Conservation (phyloP, 768 basidiomycete genomes). For the Leccinum broughii region DNA sequence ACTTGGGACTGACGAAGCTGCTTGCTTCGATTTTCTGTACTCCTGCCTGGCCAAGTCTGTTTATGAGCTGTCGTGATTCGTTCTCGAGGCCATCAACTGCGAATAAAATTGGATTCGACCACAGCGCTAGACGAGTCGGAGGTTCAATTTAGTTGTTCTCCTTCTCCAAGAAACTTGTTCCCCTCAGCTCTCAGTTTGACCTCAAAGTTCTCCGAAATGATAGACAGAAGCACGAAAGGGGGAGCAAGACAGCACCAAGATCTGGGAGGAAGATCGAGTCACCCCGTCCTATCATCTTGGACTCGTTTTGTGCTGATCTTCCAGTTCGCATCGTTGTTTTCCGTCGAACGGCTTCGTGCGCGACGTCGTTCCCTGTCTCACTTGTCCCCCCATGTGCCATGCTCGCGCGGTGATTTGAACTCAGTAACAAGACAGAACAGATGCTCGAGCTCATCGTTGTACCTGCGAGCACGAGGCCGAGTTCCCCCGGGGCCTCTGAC, state of each 20-base stretch:
- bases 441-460: slow-evolving; percentile 66
- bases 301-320: slow-evolving; percentile 12
- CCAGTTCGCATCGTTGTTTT: slow-evolving; percentile 6
- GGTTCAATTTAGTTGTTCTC: too few species aligned
- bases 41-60: slow-evolving; percentile 69
- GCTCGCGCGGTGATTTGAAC: neutral
- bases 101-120: slow-evolving; percentile 23
- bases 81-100: slow-evolving; percentile 92
- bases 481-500: too few species aligned
- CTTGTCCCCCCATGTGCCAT: neutral
- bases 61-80: slow-evolving; percentile 75
- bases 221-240: slow-evolving; percentile 36
- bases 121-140: too few species aligned
- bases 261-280: slow-evolving; percentile 39
- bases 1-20: slow-evolving; percentile 87
- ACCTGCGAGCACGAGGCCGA: slow-evolving; percentile 20
- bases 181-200: too few species aligned
- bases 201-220: slow-evolving; percentile 5
- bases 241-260: slow-evolving; percentile 40
- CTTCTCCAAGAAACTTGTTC: too few species aligned
- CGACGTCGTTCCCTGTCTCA: neutral
- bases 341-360: neutral
- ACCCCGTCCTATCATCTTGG: neutral
- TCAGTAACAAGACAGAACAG: slow-evolving; percentile 58
- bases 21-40: slow-evolving; percentile 74